phyloP scores from a whole-genome alignment of 2,329 filamentous ascomycete genomes.

The Hysterium pulicare region DNA sequence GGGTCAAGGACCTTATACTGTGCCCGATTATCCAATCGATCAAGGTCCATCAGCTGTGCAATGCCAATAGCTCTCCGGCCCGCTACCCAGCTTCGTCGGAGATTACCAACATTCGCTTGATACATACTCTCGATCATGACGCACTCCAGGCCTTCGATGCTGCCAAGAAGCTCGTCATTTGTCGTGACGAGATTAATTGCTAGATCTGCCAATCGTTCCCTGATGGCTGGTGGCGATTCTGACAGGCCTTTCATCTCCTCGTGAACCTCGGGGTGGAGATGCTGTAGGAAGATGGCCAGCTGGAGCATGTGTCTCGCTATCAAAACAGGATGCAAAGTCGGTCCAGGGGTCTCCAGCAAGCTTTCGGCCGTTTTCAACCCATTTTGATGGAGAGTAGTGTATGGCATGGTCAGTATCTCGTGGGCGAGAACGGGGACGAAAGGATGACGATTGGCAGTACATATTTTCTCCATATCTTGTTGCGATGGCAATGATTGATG shows the following conservation, averaged over 20 bases:
- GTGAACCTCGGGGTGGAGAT: neutral
- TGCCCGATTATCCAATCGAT: constrained; percentile 19
- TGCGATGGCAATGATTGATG: constrained; percentile 11
- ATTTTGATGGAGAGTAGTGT: constrained; percentile 7
- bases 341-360: constrained; percentile 17
- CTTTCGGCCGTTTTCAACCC: constrained; percentile 6
- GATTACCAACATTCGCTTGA: constrained; percentile 1
- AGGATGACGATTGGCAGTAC: constrained; percentile 7
- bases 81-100: neutral
- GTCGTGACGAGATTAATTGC: neutral
- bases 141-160: constrained; percentile 1
- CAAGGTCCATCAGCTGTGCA: constrained; percentile 44
- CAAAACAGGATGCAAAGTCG: constrained; percentile 9
- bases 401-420: constrained; percentile 10
- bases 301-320: constrained; percentile 1
- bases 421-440: constrained; percentile 10
- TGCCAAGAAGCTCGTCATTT: constrained; percentile 1
- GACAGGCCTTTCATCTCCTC: constrained; percentile 4
- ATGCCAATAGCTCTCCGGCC: constrained; percentile 9
- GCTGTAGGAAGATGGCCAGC: neutral
- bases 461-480: constrained; percentile 11
- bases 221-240: constrained; percentile 1
- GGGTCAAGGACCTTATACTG: constrained; percentile 8
- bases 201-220: neutral
- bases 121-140: neutral